Percentiles rank a stretch among this genome's conserved stretches.
Conservation (phyloP, 139 green algal genomes). For the Penium margaritaceum region DNA sequence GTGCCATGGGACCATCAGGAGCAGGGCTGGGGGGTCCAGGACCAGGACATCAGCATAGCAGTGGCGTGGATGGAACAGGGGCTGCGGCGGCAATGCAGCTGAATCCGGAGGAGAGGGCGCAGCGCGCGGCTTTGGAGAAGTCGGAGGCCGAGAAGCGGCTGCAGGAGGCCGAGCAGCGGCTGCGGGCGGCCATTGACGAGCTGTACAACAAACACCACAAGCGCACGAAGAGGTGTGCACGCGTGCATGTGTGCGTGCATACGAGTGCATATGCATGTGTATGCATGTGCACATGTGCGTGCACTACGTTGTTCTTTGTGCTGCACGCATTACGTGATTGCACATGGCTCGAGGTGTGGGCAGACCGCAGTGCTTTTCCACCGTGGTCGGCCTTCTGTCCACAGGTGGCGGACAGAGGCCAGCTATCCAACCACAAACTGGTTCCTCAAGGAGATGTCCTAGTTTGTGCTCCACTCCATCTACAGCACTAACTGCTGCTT, state of each 20-base stretch:
- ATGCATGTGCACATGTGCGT: too few relatives aligned
- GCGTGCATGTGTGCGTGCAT: neutral
- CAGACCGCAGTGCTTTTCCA: neutral
- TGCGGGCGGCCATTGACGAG: slow-evolving; percentile 26
- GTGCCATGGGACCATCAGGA: too few relatives aligned
- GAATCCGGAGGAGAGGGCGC: slow-evolving; percentile 1
- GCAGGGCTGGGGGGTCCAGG: too few relatives aligned
- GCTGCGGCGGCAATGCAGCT: too few relatives aligned
- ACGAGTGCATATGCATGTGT: too few relatives aligned
- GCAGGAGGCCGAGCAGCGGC: slow-evolving; percentile 12
- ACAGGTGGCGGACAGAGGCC: too few relatives aligned
- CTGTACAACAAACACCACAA: slow-evolving; percentile 13
- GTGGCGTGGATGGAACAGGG: too few relatives aligned
- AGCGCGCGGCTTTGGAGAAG: slow-evolving; percentile 24
- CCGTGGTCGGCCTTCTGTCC: neutral
- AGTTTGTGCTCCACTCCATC: too few relatives aligned
- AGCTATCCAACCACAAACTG: too few relatives aligned
- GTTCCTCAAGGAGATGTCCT: too few relatives aligned
- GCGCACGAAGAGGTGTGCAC: neutral
- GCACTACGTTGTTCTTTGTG: neutral
- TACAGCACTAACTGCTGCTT: too few relatives aligned
- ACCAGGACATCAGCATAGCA: too few relatives aligned
- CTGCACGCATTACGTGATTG: neutral
- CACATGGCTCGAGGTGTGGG: neutral
- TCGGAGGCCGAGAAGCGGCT: slow-evolving; percentile 29